These are phyloP conservation scores for Myxozyma monticola DNA, from an alignment of 805 yeast species.

Conservation along the genomic window DNA sequence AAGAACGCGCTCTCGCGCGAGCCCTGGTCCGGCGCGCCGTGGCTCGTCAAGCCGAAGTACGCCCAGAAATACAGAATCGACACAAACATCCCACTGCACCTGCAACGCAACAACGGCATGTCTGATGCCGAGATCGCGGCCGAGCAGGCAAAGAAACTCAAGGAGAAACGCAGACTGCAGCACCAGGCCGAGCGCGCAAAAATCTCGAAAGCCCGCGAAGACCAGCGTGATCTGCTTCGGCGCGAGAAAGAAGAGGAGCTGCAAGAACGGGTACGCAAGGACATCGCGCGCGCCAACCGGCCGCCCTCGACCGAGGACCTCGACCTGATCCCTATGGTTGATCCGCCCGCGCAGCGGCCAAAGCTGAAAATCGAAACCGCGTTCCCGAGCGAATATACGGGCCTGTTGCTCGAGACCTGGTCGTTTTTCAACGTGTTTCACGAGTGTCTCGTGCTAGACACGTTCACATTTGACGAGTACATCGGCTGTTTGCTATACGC, in stretches of 20 bases:
- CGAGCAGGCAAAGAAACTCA: slow-evolving; percentile 18
- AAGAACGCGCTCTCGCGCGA: slow-evolving; percentile 76
- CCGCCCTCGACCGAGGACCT: slow-evolving; percentile 33
- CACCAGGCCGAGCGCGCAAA: slow-evolving; percentile 15
- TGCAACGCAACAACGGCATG: slow-evolving; percentile 26
- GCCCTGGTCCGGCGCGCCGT: slow-evolving; percentile 87
- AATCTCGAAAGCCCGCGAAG: background rate
- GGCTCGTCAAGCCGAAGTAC: slow-evolving; percentile 83
- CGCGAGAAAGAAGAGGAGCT: slow-evolving; percentile 14
- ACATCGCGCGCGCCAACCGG: slow-evolving; percentile 6
- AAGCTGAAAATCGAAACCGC: slow-evolving; percentile 23
- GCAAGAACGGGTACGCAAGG: slow-evolving; percentile 10
- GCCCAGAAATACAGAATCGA: slow-evolving; percentile 67
- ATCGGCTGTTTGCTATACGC: slow-evolving; percentile 48
- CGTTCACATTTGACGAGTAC: slow-evolving; percentile 79
- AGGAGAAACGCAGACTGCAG: slow-evolving; percentile 12
- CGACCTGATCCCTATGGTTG: slow-evolving; percentile 26
- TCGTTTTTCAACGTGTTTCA: slow-evolving; percentile 70
- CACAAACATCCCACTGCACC: slow-evolving; percentile 35
- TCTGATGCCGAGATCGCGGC: slow-evolving; percentile 22
- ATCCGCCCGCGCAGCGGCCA: slow-evolving; percentile 28
- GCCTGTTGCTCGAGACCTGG: slow-evolving; percentile 61
- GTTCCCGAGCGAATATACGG: slow-evolving; percentile 25
- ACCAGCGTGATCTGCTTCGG: slow-evolving; percentile 10
- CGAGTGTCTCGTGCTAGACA: slow-evolving; percentile 62